A percentile compares a stretch with the other conserved stretches of the same genome.
phyloP scores from a whole-genome alignment of 2,329 filamentous ascomycete genomes.

The Phyllosticta citrichinensis region DNA sequence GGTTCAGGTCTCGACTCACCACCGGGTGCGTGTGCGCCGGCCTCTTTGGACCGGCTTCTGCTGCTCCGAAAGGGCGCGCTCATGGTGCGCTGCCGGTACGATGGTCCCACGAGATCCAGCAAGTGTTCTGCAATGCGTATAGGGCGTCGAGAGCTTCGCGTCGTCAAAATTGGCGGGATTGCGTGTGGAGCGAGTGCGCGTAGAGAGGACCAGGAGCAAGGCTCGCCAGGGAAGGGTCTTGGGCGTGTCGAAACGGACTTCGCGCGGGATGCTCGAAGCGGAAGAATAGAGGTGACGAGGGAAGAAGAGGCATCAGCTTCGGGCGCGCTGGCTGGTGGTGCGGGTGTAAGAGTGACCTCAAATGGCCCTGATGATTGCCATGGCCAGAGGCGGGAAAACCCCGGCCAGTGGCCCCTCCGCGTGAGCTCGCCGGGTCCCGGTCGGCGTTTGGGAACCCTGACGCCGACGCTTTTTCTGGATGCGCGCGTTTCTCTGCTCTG shows the following conservation, averaged over 20 bases:
- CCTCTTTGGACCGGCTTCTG: constrained; percentile 26
- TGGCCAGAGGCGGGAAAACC: not conserved
- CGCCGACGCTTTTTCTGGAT: not conserved
- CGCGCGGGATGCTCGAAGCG: not conserved
- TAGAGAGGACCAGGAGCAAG: not conserved
- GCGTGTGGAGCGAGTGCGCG: constrained; percentile 2
- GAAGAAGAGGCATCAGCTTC: not conserved
- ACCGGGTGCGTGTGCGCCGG: constrained; percentile 9
- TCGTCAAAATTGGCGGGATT: constrained; percentile 8
- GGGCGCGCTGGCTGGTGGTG: not conserved
- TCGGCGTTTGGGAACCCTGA: not conserved
- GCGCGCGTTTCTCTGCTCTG: not conserved
- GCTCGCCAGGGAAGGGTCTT: not conserved
- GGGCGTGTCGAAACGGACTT: not conserved
- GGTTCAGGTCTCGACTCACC: constrained; percentile 1
- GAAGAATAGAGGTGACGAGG: not conserved
- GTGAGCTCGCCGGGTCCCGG: not conserved
- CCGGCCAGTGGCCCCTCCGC: not conserved
- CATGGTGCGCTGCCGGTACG: constrained; percentile 26
- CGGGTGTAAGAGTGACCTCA: not conserved
- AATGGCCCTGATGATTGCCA: not conserved
- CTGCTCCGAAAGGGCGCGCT: constrained; percentile 26
- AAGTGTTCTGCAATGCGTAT: not conserved
- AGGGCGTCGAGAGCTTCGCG: not conserved
- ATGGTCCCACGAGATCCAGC: not conserved